phyloP scores from a whole-genome alignment of 1,284 basidiomycete species.

The Athelia sp. region DNA sequence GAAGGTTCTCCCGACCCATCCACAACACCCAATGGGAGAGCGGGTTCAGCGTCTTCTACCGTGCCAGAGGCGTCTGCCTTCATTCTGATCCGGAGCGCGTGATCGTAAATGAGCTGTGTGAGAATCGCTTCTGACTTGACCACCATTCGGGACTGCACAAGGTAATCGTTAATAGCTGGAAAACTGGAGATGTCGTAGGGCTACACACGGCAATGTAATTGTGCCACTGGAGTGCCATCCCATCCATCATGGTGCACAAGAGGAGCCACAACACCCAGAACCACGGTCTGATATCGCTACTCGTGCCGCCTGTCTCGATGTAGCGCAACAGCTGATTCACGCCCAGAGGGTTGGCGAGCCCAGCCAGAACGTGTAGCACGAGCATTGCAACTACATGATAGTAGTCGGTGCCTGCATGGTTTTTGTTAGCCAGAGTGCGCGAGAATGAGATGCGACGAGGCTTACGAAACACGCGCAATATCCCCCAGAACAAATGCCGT shows the following conservation, averaged over 20 bases:
- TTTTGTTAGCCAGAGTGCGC: constrained; percentile 4
- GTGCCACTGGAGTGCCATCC: constrained; percentile 18
- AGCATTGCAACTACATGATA: background rate
- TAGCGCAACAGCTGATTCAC: constrained; percentile 26
- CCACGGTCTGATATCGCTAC: constrained; percentile 35
- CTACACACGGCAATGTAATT: constrained; percentile 13
- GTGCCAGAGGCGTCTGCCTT: background rate
- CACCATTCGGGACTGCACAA: constrained; percentile 21
- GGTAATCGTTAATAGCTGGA: no score
- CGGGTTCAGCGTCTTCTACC: constrained; percentile 6
- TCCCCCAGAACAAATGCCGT: constrained; percentile 30
- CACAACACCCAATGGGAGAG: no score
- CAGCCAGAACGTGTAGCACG: background rate
- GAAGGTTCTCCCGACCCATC: constrained; percentile 10
- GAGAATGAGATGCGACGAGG: background rate
- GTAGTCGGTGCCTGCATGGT: background rate
- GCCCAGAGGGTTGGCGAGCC: background rate
- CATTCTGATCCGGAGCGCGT: constrained; percentile 1
- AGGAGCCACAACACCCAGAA: constrained; percentile 41
- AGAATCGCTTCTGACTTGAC: background rate
- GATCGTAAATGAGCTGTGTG: background rate
- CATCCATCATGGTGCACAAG: constrained; percentile 25
- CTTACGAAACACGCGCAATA: constrained; percentile 22
- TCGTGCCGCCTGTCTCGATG: constrained; percentile 36
- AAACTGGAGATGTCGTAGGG: background rate